phyloP scores from a whole-genome alignment of 1,139 yeast species.

The Wickerhamomyces sp. region DNA sequence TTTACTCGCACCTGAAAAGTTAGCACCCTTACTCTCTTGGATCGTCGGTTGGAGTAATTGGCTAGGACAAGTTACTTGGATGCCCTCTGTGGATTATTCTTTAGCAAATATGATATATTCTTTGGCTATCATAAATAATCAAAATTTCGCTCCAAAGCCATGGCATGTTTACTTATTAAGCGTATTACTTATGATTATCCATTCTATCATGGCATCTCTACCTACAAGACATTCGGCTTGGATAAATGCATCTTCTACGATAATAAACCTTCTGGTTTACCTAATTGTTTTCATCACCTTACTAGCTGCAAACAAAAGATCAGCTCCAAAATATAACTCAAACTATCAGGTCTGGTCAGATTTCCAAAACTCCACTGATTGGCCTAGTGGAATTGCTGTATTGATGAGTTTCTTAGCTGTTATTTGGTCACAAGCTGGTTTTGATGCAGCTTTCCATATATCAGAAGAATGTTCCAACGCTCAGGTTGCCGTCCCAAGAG shows the following conservation, averaged over 20 bases:
- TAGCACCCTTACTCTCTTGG: slow-evolving; percentile 54
- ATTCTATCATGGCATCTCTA: slow-evolving; percentile 44
- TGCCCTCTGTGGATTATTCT: slow-evolving; percentile 50
- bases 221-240: slow-evolving; percentile 54
- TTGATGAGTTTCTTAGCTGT: slow-evolving; percentile 58
- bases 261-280: slow-evolving; percentile 46
- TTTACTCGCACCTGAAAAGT: slow-evolving; percentile 47
- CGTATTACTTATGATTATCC: slow-evolving; percentile 52
- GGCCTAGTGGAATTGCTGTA: slow-evolving; percentile 50
- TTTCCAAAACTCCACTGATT: slow-evolving; percentile 56
- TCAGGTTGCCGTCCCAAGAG: slow-evolving; percentile 56
- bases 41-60: slow-evolving; percentile 21
- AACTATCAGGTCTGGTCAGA: slow-evolving; percentile 40
- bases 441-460: slow-evolving; percentile 66
- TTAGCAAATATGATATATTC: slow-evolving; percentile 46
- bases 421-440: slow-evolving; percentile 61
- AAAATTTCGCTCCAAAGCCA: slow-evolving; percentile 10
- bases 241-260: slow-evolving; percentile 51
- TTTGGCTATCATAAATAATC: slow-evolving; percentile 34
- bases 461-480: slow-evolving; percentile 66
- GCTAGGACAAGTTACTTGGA: slow-evolving; percentile 45
- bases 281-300: slow-evolving; percentile 53
- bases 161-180: slow-evolving; percentile 2
- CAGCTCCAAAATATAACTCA: slow-evolving; percentile 46
- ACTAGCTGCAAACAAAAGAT: slow-evolving; percentile 47